Evolutionary conservation across 164 flowering plant species (phyloP).

Genomic region (Akebia trifoliata): DNA sequence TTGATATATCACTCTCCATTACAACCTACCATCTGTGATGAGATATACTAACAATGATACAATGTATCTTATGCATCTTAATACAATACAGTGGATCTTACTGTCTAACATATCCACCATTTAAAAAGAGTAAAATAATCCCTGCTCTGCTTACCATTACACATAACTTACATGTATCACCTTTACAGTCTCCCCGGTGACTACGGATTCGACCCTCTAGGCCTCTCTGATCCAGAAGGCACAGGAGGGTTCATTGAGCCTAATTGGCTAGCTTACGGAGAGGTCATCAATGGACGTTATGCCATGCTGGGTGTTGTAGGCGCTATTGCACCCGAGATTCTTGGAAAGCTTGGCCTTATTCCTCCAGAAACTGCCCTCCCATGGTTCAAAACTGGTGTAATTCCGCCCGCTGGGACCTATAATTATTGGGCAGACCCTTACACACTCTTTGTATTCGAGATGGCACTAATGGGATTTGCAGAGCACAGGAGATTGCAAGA

Average conservation of each 20-base stretch:
- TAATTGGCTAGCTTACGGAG: constrained; percentile 89
- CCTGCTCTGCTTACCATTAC: no score
- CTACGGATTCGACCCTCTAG: constrained; percentile 89
- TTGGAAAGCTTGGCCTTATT: constrained; percentile 33
- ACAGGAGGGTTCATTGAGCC: constrained; percentile 96
- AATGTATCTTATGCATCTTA: no score
- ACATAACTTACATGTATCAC: no score
- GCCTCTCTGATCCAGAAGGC: constrained; percentile 96
- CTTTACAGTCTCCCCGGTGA: constrained; percentile 79
- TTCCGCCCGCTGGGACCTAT: constrained; percentile 89
- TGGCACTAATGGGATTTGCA: constrained; percentile 98
- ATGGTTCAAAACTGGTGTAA: constrained; percentile 90
- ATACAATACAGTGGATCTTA: no score
- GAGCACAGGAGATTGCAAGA: constrained; percentile 93
- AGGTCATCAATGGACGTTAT: constrained; percentile 80
- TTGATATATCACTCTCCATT: no score
- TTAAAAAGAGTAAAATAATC: no score
- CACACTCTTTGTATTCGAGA: constrained; percentile 82
- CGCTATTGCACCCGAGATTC: constrained; percentile 15
- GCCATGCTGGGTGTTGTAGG: constrained; percentile 67
- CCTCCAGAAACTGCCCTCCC: constrained; percentile 86
- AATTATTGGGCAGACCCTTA: constrained; percentile 82
- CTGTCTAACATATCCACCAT: no score
- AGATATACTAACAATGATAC: no score
- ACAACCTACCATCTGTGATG: no score